Percentiles rank a stretch among this genome's conserved stretches.
Evolutionary conservation across 768 basidiomycete species (phyloP).

Genomic region (Tubosaeta sp.): DNA sequence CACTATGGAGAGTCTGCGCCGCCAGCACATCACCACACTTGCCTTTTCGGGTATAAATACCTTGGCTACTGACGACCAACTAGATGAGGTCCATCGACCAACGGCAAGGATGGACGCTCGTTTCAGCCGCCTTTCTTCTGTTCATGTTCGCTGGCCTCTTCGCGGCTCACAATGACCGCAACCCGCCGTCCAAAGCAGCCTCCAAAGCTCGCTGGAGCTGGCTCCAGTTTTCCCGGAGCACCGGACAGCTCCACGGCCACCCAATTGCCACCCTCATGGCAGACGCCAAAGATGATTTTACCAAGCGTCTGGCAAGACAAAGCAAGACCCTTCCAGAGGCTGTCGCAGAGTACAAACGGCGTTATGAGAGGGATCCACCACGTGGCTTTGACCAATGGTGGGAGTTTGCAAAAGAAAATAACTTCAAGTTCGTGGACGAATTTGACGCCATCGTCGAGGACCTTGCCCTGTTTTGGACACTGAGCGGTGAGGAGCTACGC

Average conservation of each 20-base stretch:
- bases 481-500: slow-evolving; percentile 70
- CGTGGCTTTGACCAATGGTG: slow-evolving; percentile 92
- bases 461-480: slow-evolving; percentile 77
- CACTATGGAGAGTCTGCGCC: slow-evolving; percentile 12
- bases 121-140: slow-evolving; percentile 39
- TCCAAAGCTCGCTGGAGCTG: slow-evolving; percentile 16
- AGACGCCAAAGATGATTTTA: slow-evolving; percentile 74
- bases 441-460: slow-evolving; percentile 80
- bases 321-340: slow-evolving; percentile 77
- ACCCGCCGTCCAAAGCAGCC: background rate
- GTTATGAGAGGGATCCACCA: slow-evolving; percentile 80
- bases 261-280: slow-evolving; percentile 85
- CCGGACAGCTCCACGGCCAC: slow-evolving; percentile 39
- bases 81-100: slow-evolving; percentile 17
- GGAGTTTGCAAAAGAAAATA: slow-evolving; percentile 66
- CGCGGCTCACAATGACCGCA: slow-evolving; percentile 31
- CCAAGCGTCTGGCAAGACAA: slow-evolving; percentile 63
- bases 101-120: slow-evolving; percentile 37
- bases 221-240: slow-evolving; percentile 13
- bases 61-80: background rate
- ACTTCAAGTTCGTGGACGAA: slow-evolving; percentile 83
- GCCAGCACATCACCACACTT: slow-evolving; percentile 15
- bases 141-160: slow-evolving; percentile 51
- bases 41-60: slow-evolving; percentile 16
- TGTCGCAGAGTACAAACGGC: slow-evolving; percentile 72